Evolutionary conservation across 768 basidiomycete species (phyloP).

Genomic region (Favolaschia claudopus): DNA sequence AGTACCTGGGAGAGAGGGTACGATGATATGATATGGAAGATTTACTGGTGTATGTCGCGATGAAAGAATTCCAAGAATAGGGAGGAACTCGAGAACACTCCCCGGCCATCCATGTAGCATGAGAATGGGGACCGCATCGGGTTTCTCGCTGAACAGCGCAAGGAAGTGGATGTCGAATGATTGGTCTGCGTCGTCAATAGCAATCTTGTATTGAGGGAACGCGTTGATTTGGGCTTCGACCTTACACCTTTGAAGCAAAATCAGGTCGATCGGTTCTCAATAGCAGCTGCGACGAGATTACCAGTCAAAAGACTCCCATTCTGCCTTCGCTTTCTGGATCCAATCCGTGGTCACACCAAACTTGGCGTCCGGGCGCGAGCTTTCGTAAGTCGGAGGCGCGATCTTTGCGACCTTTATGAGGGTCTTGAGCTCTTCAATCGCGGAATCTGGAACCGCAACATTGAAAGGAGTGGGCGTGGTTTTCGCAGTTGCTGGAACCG

Average conservation of each 20-base stretch:
- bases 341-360: conserved; percentile 1
- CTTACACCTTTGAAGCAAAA: not conserved
- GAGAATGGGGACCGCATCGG: conserved; percentile 19
- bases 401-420: not conserved
- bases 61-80: conserved; percentile 18
- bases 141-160: conserved; percentile 19
- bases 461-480: not conserved
- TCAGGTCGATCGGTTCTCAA: too few species aligned
- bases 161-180: conserved; percentile 16
- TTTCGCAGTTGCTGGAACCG: not conserved
- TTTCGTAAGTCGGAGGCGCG: not conserved
- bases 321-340: conserved; percentile 2
- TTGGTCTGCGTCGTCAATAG: not conserved
- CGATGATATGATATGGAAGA: conserved; percentile 23
- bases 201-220: not conserved
- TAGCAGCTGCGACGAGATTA: not conserved
- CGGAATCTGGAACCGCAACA: not conserved
- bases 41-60: conserved; percentile 8
- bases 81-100: conserved; percentile 27
- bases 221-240: not conserved
- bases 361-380: not conserved
- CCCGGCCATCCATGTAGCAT: conserved; percentile 25
- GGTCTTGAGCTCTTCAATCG: conserved; percentile 2
- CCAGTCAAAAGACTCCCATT: conserved; percentile 10
- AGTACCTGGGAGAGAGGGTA: conserved; percentile 31